Base-by-base conservation (phyloP, 257 asterid genomes). In the Nicotiana knightiana region DNA sequence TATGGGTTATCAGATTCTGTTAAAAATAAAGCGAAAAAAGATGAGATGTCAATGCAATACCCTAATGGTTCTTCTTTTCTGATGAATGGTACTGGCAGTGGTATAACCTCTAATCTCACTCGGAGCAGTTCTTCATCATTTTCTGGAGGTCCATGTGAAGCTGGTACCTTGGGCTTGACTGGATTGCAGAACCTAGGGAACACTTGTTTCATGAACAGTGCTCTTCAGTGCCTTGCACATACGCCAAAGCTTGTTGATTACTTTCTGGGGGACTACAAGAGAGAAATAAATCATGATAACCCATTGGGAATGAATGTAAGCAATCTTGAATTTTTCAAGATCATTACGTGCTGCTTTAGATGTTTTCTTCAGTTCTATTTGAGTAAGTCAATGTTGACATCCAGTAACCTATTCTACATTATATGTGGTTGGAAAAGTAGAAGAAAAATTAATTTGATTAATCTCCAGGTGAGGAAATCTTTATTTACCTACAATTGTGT, bases 191-290 rank as follows among this genome's bases (percentile, higher is more conserved):
- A 96, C 81, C 92, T 96, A 83, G 99, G 99, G 79, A 96, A 96
- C 86, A 96, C 98, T 78, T 96, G 98, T 88, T 96, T 96, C 90
- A 96, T 96, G 98, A 96, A 96, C 88, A 96, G 98, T 83, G 89
- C 97, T 86, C 88, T 96, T 81, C 99, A 96, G 87, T 96, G 99
- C 86, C 89, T 96, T 82, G 97, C 93, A 46, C 99, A 94, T 86
- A 96, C 98, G 1, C 98, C 98, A 46, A 93, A 91, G 93, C 92
- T 96, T 76, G 97, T 94, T 79, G 99, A 94, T 90, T 96, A 90
- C 93, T 96, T 96, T 89, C 99, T 96, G 81, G 97, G 98, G 83
- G 97, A 96, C 85, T 96, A 91, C 89, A 91, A 64, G 89, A 90
- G 85, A 87, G 97, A 96, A 85, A 93, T 96, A 85, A 96, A 94